Percentiles rank a stretch among this genome's conserved stretches.
Evolutionary conservation across 805 yeast species (phyloP).

Genomic region (Martiniozyma abietophila): DNA sequence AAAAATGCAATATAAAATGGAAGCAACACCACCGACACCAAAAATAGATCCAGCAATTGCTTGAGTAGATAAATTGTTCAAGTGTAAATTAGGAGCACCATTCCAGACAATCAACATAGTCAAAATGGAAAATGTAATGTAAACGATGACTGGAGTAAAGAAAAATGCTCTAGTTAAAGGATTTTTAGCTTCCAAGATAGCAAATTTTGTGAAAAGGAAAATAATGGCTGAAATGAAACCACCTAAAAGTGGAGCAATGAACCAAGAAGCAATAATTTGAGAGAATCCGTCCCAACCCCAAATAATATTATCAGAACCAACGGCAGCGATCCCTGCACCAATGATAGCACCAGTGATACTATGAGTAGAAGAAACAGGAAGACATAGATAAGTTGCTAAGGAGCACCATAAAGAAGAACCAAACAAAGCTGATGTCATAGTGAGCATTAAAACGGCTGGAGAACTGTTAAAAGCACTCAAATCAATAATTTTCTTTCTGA

Average conservation of each 20-base stretch:
- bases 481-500: constrained; percentile 54
- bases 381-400: constrained; percentile 54
- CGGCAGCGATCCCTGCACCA: constrained; percentile 68
- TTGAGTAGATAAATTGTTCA: constrained; percentile 42
- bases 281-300: constrained; percentile 78
- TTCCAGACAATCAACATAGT: constrained; percentile 77
- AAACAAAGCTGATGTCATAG: constrained; percentile 66
- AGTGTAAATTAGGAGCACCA: constrained; percentile 61
- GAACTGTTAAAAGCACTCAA: constrained; percentile 36
- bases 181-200: constrained; percentile 51
- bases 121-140: constrained; percentile 48
- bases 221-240: constrained; percentile 52
- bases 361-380: constrained; percentile 80
- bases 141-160: constrained; percentile 53
- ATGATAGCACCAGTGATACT: constrained; percentile 69
- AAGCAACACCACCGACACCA: constrained; percentile 56
- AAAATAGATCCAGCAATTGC: constrained; percentile 51
- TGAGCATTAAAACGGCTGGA: constrained; percentile 66
- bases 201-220: constrained; percentile 50
- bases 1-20: constrained; percentile 40
- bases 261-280: constrained; percentile 72
- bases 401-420: constrained; percentile 68
- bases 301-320: constrained; percentile 46
- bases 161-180: constrained; percentile 46
- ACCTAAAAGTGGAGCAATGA: constrained; percentile 65